These are phyloP conservation scores for Talaromyces sp. DNA, from an alignment of 2,329 filamentous ascomycete genomes.

Conservation along the genomic window DNA sequence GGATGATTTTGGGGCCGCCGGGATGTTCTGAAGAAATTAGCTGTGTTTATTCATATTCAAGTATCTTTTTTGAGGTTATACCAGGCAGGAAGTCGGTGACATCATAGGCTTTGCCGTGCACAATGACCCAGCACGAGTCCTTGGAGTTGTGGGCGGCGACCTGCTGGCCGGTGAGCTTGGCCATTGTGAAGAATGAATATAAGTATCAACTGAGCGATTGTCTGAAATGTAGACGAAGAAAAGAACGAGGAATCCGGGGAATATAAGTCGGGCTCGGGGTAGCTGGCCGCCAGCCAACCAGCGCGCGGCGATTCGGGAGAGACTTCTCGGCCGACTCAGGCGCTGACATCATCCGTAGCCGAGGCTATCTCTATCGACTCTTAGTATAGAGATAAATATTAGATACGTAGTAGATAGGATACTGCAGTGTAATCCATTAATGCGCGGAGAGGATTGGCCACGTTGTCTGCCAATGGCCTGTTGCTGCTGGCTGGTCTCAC, in stretches of 20 bases:
- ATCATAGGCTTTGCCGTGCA: slow-evolving; percentile 84
- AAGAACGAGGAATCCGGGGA: not conserved
- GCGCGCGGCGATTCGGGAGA: not conserved
- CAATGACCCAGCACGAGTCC: slow-evolving; percentile 87
- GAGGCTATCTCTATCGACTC: not conserved
- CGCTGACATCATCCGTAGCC: not conserved
- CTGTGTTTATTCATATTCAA: slow-evolving; percentile 31
- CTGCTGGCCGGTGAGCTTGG: slow-evolving; percentile 49
- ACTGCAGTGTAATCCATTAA: no score
- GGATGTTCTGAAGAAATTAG: slow-evolving; percentile 62
- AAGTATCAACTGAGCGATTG: not conserved
- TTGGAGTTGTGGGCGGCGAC: slow-evolving; percentile 71
- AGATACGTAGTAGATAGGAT: no score
- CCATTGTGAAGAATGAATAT: slow-evolving; percentile 2
- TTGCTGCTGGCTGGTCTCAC: no score
- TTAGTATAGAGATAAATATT: no score
- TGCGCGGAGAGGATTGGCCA: no score
- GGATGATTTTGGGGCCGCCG: slow-evolving; percentile 84
- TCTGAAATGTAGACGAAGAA: not conserved
- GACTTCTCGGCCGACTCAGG: slow-evolving; percentile 5
- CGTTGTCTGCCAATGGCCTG: not conserved
- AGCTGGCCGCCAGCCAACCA: slow-evolving; percentile 1
- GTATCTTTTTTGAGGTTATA: slow-evolving; percentile 22
- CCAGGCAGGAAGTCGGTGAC: slow-evolving; percentile 83
- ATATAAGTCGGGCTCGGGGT: slow-evolving; percentile 1